Evolutionary conservation across 2,329 filamentous ascomycete species (phyloP).

Genomic region (Calonectria crousiana): DNA sequence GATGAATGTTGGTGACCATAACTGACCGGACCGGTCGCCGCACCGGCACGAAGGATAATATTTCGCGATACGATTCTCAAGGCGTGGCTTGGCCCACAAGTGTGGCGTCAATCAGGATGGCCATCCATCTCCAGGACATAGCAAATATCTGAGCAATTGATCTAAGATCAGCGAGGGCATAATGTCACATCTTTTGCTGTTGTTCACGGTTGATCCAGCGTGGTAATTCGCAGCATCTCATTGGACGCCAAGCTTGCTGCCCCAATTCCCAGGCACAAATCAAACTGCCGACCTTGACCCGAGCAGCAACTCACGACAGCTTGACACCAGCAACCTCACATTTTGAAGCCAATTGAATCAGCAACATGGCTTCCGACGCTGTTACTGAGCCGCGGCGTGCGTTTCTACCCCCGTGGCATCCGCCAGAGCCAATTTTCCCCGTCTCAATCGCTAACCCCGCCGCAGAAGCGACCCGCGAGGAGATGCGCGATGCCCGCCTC

Average conservation of each 20-base stretch:
- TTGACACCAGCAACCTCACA: conserved; percentile 44
- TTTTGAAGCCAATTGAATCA: conserved; percentile 50
- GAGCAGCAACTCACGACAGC: conserved; percentile 43
- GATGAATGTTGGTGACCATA: neutral
- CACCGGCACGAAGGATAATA: too few relatives aligned
- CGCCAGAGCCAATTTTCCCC: conserved; percentile 24
- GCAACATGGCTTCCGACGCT: conserved; percentile 53
- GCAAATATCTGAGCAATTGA: neutral
- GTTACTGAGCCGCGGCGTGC: conserved; percentile 54
- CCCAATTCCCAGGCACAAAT: conserved; percentile 42
- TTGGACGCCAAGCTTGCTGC: conserved; percentile 39
- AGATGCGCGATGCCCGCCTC: conserved; percentile 92
- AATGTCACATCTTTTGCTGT: too few relatives aligned
- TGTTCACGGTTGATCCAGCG: conserved; percentile 6
- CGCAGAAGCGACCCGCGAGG: conserved; percentile 83
- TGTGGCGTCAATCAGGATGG: conserved; percentile 14
- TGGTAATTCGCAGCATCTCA: conserved; percentile 43
- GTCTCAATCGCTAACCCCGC: conserved; percentile 37
- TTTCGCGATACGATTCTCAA: neutral
- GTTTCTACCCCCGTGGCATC: conserved; percentile 33
- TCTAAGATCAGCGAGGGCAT: too few relatives aligned
- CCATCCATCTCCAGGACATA: neutral
- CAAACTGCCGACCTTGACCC: conserved; percentile 46
- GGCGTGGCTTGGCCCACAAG: conserved; percentile 31
- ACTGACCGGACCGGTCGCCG: neutral